Evolutionary conservation across 1,139 yeast genomes (phyloP).

Genomic region (Pneumocystis canis): DNA sequence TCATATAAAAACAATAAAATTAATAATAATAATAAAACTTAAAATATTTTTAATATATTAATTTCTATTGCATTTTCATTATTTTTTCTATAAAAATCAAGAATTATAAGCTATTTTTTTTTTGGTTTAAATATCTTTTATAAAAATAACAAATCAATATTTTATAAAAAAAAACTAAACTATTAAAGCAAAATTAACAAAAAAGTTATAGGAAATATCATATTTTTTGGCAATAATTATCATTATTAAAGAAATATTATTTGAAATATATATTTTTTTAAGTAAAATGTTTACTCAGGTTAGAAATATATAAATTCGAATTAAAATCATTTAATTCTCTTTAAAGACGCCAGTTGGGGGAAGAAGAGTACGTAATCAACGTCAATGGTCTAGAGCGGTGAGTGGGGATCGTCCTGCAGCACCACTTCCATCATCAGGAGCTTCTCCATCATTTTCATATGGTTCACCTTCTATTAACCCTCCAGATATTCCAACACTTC

Average conservation of each 20-base stretch:
- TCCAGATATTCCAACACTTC: neutral
- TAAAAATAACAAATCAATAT: no score
- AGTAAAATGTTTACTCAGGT: neutral
- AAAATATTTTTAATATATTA: no score
- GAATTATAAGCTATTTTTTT: no score
- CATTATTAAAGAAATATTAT: no score
- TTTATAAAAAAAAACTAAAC: no score
- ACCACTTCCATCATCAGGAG: neutral
- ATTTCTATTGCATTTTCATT: no score
- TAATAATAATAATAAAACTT: no score
- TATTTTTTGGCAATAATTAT: no score
- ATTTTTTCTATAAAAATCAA: no score
- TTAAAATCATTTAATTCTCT: neutral
- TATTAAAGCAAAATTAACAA: no score
- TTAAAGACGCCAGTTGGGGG: neutral
- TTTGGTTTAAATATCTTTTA: no score
- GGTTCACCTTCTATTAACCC: slow-evolving; percentile 6
- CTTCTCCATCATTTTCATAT: slow-evolving; percentile 9
- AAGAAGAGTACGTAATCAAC: neutral
- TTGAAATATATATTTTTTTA: neutral
- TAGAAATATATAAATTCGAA: neutral
- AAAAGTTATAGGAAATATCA: no score
- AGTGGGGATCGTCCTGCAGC: neutral
- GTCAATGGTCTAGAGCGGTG: neutral
- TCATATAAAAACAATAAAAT: neutral